A percentile compares a stretch with the other conserved stretches of the same genome.
Evolutionary conservation across 164 flowering plant species (phyloP).

Genomic region (Piper betle): DNA sequence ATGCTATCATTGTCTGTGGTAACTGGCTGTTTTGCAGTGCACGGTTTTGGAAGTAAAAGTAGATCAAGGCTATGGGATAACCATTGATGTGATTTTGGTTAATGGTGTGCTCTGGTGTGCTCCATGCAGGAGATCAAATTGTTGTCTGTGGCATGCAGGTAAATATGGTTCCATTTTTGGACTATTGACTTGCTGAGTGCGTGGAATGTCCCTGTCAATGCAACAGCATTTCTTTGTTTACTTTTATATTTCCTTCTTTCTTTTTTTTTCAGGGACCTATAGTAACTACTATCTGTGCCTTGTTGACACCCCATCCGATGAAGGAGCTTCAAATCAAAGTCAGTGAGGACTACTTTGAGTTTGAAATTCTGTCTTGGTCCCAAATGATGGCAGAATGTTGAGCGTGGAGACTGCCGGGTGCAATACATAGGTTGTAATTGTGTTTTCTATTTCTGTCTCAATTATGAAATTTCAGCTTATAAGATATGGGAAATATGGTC

Average conservation of each 20-base stretch:
- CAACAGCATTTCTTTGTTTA: too few relatives aligned
- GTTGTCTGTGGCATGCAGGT: slow-evolving; percentile 98
- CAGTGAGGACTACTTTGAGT: slow-evolving; percentile 18
- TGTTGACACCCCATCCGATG: slow-evolving; percentile 97
- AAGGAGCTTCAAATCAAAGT: slow-evolving; percentile 95
- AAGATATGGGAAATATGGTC: too few relatives aligned
- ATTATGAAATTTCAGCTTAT: too few relatives aligned
- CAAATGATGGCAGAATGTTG: too few relatives aligned
- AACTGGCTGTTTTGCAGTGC: slow-evolving; percentile 44
- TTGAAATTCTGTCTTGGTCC: background rate
- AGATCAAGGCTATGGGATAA: slow-evolving; percentile 94
- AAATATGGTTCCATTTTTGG: background rate
- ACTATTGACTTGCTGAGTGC: background rate
- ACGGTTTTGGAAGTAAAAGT: slow-evolving; percentile 98
- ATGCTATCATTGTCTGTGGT: background rate
- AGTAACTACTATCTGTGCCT: slow-evolving; percentile 76
- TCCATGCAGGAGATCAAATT: slow-evolving; percentile 96
- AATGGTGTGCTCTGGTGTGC: slow-evolving; percentile 59
- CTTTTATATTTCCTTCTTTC: slow-evolving; percentile 4
- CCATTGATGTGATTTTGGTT: slow-evolving; percentile 93
- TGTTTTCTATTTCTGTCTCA: too few relatives aligned
- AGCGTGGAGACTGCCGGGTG: too few relatives aligned
- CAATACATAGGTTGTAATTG: too few relatives aligned
- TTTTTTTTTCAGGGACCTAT: slow-evolving; percentile 63
- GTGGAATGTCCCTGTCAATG: too few relatives aligned